phyloP scores from a whole-genome alignment of 495 filamentous ascomycete species.

The Neurospora tetrasperma region DNA sequence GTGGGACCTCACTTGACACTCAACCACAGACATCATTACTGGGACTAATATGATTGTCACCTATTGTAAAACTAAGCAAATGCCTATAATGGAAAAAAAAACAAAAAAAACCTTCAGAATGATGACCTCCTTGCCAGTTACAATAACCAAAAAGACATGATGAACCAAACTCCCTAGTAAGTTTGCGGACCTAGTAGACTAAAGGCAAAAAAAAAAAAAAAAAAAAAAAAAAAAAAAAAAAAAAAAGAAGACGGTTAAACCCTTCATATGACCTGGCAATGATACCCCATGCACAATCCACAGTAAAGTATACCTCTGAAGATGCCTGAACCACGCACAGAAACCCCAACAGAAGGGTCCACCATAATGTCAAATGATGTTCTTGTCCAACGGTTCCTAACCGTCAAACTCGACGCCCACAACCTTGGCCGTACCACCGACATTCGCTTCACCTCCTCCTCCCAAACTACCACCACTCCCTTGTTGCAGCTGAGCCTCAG shows the following conservation, averaged over 20 bases:
- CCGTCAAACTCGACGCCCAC: conserved; percentile 30
- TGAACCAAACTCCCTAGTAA: background rate
- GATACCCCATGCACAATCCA: background rate
- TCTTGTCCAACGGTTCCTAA: conserved; percentile 8
- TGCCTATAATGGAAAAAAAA: background rate
- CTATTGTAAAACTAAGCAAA: background rate
- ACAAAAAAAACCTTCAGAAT: background rate
- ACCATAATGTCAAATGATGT: background rate
- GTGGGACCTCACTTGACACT: background rate
- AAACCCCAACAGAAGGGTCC: background rate
- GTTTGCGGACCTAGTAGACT: background rate
- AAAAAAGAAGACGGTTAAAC: background rate
- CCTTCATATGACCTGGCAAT: background rate
- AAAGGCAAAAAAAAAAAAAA: background rate
- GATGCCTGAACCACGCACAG: background rate
- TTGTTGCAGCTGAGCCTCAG: background rate
- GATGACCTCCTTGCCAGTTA: background rate
- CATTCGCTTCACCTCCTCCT: conserved; percentile 12
- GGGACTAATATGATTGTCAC: background rate
- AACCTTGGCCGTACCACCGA: conserved; percentile 19
- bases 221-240: background rate
- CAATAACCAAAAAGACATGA: background rate
- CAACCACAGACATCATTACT: background rate
- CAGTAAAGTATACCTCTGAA: background rate
- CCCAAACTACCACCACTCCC: background rate